Percentiles rank a stretch among this genome's conserved stretches.
Conservation (phyloP, 1,139 yeast genomes). For the Scheffersomyces segobiensis region DNA sequence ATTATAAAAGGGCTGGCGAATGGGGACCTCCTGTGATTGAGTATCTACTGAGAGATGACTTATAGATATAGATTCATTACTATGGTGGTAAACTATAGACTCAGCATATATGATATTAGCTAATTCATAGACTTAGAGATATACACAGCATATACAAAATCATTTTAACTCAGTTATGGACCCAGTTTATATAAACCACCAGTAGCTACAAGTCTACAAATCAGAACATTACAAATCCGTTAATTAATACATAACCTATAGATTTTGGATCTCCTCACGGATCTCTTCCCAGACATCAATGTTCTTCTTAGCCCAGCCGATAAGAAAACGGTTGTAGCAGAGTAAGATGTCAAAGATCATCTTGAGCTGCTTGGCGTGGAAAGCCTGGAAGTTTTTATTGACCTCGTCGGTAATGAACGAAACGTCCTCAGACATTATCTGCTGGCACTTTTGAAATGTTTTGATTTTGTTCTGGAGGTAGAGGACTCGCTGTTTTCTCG, state of each 20-base stretch:
- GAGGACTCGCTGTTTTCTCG: slow-evolving; percentile 57
- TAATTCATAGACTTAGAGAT: too few relatives aligned
- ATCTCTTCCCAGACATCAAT: slow-evolving; percentile 76
- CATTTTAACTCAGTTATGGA: neutral
- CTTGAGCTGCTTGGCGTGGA: slow-evolving; percentile 52
- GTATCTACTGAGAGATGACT: slow-evolving; percentile 19
- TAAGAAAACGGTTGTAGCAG: slow-evolving; percentile 57
- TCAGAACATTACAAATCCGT: neutral
- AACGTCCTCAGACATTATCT: slow-evolving; percentile 57
- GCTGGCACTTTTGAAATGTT: slow-evolving; percentile 57
- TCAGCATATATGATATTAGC: too few relatives aligned
- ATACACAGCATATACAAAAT: too few relatives aligned
- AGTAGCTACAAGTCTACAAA: neutral
- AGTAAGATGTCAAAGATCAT: slow-evolving; percentile 42
- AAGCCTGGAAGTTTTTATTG: slow-evolving; percentile 48
- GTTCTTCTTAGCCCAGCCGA: slow-evolving; percentile 72
- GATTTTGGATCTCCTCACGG: slow-evolving; percentile 38
- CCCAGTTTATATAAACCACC: neutral
- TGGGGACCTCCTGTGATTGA: slow-evolving; percentile 41
- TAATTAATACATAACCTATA: slow-evolving; percentile 10
- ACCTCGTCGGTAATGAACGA: slow-evolving; percentile 54
- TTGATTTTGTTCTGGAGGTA: slow-evolving; percentile 53
- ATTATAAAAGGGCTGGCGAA: slow-evolving; percentile 38
- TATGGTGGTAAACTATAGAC: neutral
- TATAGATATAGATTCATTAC: neutral